Percentiles rank a stretch among this genome's conserved stretches.
Conservation (phyloP, 352 stramenopile genomes). For the Globisporangium paddicum region DNA sequence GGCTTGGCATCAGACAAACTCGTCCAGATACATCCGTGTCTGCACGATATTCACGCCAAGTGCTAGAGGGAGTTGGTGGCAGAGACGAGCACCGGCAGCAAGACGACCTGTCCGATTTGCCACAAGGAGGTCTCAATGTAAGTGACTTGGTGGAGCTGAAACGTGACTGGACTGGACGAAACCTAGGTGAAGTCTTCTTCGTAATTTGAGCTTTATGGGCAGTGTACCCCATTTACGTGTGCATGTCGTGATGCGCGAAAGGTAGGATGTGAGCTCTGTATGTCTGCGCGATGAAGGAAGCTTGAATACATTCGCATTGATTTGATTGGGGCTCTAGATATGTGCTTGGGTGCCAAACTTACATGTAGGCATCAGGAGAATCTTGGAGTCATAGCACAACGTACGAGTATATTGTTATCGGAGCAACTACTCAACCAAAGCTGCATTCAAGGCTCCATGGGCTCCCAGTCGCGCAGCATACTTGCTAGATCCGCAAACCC, state of each 20-base stretch:
- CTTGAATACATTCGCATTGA: too few relatives aligned
- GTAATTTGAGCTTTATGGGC: too few relatives aligned
- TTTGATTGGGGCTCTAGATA: too few relatives aligned
- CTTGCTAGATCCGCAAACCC: conserved; percentile 1
- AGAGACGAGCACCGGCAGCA: conserved; percentile 6
- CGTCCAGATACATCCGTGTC: conserved; percentile 31
- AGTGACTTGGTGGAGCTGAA: background rate
- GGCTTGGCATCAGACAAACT: conserved; percentile 42
- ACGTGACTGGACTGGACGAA: background rate
- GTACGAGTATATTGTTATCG: too few relatives aligned
- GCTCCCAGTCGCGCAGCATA: conserved; percentile 10
- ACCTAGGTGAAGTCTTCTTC: background rate
- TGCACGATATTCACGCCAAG: conserved; percentile 43
- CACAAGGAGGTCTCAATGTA: background rate
- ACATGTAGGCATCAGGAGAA: too few relatives aligned
- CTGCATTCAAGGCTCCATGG: background rate
- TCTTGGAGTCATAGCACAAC: too few relatives aligned
- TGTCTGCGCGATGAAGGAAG: too few relatives aligned
- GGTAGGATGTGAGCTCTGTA: too few relatives aligned
- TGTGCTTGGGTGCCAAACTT: too few relatives aligned
- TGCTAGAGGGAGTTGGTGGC: conserved; percentile 29
- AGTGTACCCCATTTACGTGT: too few relatives aligned
- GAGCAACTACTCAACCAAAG: too few relatives aligned
- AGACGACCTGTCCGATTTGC: background rate
- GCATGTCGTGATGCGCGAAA: too few relatives aligned